Evolutionary conservation across 1,139 yeast species (phyloP).

Genomic region (Candida smagusa): DNA sequence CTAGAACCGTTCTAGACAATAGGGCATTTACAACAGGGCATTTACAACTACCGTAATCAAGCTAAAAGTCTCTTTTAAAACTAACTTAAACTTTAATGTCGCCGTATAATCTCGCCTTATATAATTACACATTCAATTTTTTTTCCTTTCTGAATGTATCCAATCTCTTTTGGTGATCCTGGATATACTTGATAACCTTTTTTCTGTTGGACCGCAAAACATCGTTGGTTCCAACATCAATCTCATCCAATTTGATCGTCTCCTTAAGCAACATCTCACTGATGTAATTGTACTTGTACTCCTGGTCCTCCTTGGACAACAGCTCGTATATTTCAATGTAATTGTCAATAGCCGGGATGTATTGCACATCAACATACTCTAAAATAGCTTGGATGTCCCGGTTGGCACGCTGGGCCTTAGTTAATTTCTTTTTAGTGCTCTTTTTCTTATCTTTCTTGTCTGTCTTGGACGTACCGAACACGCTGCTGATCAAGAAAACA

Average conservation of each 20-base stretch:
- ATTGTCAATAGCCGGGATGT: constrained; percentile 44
- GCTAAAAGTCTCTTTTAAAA: constrained; percentile 8
- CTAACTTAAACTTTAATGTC: neutral
- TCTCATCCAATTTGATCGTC: constrained; percentile 61
- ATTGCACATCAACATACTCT: constrained; percentile 40
- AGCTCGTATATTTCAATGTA: constrained; percentile 32
- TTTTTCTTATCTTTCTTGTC: constrained; percentile 16
- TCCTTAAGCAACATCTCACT: constrained; percentile 68
- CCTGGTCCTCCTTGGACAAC: constrained; percentile 37
- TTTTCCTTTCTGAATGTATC: constrained; percentile 50
- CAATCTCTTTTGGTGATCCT: constrained; percentile 54
- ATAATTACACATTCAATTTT: constrained; percentile 1
- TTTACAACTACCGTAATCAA: too few relatives aligned
- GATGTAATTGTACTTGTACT: constrained; percentile 54
- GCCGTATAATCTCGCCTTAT: neutral
- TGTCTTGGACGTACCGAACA: constrained; percentile 6
- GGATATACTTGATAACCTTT: constrained; percentile 57
- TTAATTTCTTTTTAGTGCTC: constrained; percentile 34
- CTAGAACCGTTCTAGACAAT: too few relatives aligned
- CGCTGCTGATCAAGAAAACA: constrained; percentile 17
- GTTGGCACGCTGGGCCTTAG: constrained; percentile 45
- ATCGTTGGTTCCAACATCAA: constrained; percentile 52
- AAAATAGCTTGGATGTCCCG: constrained; percentile 38
- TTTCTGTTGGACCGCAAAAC: constrained; percentile 57
- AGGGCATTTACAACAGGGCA: too few relatives aligned